Evolutionary conservation across 2,329 filamentous ascomycete genomes (phyloP), one percentile per base, ranked within the genome.

Genomic region (Westerdykella ornata): DNA sequence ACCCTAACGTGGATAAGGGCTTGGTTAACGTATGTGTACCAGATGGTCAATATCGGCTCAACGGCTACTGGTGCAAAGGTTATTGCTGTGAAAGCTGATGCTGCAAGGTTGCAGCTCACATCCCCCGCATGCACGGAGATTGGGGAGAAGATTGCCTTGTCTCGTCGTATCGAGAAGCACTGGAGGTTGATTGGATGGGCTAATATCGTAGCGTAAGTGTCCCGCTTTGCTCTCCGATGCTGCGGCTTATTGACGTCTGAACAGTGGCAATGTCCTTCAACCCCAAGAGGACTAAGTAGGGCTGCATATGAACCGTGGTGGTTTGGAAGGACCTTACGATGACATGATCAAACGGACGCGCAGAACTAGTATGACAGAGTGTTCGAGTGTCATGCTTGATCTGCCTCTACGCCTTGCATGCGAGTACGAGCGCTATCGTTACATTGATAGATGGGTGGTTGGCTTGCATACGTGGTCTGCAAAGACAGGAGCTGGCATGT

Each of bases 41-140:
- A 63, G 70, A 97, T 98, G 92, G 92, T 98, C 53, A 98, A 98
- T 76, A 98, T 98, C 65, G 92, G 92, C 48, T 95, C 88, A 29
- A 97, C 90, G 8, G 94, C 92, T 35, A 96, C 90, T 12, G 92
- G 92, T 70, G 92, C 92, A 54, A 98, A 97, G 80, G 88, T 98
- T 40, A 80, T 92, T 44, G 90, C 88, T 60, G 94, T 97, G 65
- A 96, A 92, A 79, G 89, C 90, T 62, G 92, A 98, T 78, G 90
- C 89, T 43, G 92, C 92, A 43, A 96, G 96, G 75, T 78, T 98
- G 53, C 84, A 87, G 45, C 75, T 98, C 57, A 97, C 89, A 47
- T 90, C 82, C 65, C 89, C 89, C 34, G 92, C 92, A 44, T 98
- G 92, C 75, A 98, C 92, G 38, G 90, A 94, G 67, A 84, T 96